Evolutionary conservation across 2,329 filamentous ascomycete species (phyloP).

Genomic region (Rutstroemia sydowiana): DNA sequence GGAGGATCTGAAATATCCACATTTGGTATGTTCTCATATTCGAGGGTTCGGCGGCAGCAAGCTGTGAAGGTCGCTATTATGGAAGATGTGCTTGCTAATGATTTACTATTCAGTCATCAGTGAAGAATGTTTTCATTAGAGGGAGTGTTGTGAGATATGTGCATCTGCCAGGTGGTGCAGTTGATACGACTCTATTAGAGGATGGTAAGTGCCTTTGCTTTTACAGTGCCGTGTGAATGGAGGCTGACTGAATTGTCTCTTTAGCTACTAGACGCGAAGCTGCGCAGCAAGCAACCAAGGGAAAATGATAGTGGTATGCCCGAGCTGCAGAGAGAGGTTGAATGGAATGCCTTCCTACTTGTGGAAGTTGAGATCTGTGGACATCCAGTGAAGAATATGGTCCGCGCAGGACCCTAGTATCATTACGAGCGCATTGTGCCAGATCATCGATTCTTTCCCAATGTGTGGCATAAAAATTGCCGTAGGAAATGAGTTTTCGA

Average conservation of each 20-base stretch:
- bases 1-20: slow-evolving; percentile 90
- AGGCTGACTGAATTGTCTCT: slow-evolving; percentile 10
- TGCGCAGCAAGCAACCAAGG: slow-evolving; percentile 42
- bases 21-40: slow-evolving; percentile 54
- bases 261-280: slow-evolving; percentile 35
- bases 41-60: background rate
- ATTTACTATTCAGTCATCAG: slow-evolving; percentile 47
- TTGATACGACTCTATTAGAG: slow-evolving; percentile 64
- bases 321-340: background rate
- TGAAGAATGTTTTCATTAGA: slow-evolving; percentile 71
- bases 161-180: slow-evolving; percentile 57
- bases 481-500: too few relatives aligned
- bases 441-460: too few relatives aligned
- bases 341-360: background rate
- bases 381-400: background rate
- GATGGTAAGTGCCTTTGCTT: slow-evolving; percentile 45
- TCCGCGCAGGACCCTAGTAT: background rate
- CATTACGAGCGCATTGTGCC: too few relatives aligned
- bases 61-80: background rate
- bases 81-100: slow-evolving; percentile 10
- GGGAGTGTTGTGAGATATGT: slow-evolving; percentile 71
- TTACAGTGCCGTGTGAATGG: background rate
- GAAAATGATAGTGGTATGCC: slow-evolving; percentile 33
- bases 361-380: background rate
- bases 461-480: too few relatives aligned